Conservation (phyloP, 768 basidiomycete genomes). For the Boletus rex-veris region DNA sequence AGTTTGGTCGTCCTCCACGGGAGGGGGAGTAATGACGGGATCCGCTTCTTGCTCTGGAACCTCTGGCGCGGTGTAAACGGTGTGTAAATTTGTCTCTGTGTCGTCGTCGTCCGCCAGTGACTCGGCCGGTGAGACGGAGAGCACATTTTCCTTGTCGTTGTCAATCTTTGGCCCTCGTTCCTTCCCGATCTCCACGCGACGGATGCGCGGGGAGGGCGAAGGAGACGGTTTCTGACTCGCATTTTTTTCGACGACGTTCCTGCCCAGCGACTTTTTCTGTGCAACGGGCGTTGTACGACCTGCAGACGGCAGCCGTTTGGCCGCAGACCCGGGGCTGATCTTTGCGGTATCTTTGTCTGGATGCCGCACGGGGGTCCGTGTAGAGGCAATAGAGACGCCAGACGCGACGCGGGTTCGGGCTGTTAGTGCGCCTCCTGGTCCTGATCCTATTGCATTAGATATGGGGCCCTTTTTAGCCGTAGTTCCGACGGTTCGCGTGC, state of each 20-base stretch:
- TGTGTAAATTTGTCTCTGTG: conserved; percentile 24
- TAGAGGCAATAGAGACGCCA: conserved; percentile 24
- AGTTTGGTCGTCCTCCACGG: conserved; percentile 11
- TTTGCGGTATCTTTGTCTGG: conserved; percentile 20
- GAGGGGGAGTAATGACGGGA: conserved; percentile 5
- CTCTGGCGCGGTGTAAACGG: conserved; percentile 23
- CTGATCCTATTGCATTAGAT: conserved; percentile 2
- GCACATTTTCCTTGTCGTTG: conserved; percentile 17
- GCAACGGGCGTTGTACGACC: conserved; percentile 23
- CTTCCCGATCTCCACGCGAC: conserved; percentile 18
- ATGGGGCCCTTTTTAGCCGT: conserved; percentile 10
- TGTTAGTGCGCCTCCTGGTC: conserved; percentile 6
- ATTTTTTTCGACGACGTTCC: conserved; percentile 12
- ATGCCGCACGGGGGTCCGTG: conserved; percentile 26
- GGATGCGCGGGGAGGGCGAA: conserved; percentile 14
- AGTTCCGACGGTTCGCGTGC: conserved; percentile 32
- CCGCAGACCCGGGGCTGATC: conserved; percentile 18
- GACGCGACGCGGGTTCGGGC: conserved; percentile 24
- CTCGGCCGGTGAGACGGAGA: conserved; percentile 27
- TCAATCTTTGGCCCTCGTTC: conserved; percentile 39
- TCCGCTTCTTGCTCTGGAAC: conserved; percentile 6
- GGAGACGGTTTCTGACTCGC: conserved; percentile 13
- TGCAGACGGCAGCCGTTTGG: conserved; percentile 21
- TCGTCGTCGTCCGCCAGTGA: conserved; percentile 34
- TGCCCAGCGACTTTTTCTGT: conserved; percentile 19